Percentiles rank a stretch among this genome's conserved stretches.
Evolutionary conservation across 257 asterid genomes (phyloP).

Genomic region (Dorcoceras hygrometricum): DNA sequence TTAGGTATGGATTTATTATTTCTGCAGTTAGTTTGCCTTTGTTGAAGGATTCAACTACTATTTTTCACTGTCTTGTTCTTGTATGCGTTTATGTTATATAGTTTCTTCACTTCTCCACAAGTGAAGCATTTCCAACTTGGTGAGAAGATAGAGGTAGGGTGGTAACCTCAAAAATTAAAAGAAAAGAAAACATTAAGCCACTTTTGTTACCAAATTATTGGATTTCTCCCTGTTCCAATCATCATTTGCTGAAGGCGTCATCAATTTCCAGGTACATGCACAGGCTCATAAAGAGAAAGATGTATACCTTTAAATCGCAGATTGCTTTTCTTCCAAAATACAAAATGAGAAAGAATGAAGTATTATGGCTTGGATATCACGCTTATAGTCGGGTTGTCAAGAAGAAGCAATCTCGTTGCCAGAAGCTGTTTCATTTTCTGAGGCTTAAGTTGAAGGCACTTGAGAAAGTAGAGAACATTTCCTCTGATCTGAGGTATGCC

Average conservation of each 20-base stretch:
- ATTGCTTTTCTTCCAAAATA: slow-evolving; percentile 48
- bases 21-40: background rate
- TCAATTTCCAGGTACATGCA: slow-evolving; percentile 56
- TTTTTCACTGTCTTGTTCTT: background rate
- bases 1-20: slow-evolving; percentile 45
- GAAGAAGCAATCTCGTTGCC: slow-evolving; percentile 62
- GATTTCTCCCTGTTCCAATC: background rate
- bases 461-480: slow-evolving; percentile 28
- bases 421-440: slow-evolving; percentile 40
- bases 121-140: background rate
- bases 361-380: slow-evolving; percentile 66
- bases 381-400: slow-evolving; percentile 57
- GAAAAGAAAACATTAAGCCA: background rate
- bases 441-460: slow-evolving; percentile 39
- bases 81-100: background rate
- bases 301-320: slow-evolving; percentile 31
- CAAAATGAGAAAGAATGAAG: slow-evolving; percentile 48
- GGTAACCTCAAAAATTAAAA: background rate
- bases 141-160: background rate
- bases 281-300: slow-evolving; percentile 58
- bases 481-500: slow-evolving; percentile 58
- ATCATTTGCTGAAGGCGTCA: background rate
- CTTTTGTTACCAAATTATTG: too few species aligned
- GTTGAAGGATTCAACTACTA: background rate
- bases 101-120: background rate